Base-by-base conservation (phyloP, 2,329 filamentous ascomycete genomes). In the Fusarium concolor region DNA sequence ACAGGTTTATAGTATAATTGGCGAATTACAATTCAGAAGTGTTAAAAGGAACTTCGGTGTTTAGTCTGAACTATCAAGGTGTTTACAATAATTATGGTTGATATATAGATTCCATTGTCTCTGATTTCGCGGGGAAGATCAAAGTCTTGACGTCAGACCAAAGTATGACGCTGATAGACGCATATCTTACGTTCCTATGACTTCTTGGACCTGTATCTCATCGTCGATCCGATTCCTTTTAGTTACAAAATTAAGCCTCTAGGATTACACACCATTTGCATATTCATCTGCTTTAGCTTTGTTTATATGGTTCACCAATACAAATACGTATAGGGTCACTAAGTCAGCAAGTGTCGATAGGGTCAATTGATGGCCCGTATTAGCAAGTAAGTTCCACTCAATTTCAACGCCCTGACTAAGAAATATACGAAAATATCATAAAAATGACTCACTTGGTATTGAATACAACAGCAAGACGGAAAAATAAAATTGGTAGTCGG, bases 131-230 rank as follows among this genome's bases (percentile, higher is more conserved):
- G 57, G 8, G 9, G 3, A 38, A 6, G 12, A 29, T 5, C 8
- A 42, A 7, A 29, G 49, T 52, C 17, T 12, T 67, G 65, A 67
- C 64, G 63, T 64, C 57, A 67, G 58, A n/a, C 6, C 5, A 5
- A n/a, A 8, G 5, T 58, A 39, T 51, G 47, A 55, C 42, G 49
- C 18, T 35, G 18, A 22, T 31, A 18, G 2, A 55, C 58, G 52
- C 55, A 46, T 33, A 12, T 20, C 39, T 67, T 55, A 42, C 44
- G 37, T 22, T 18, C 3, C n/a, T 22, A 8, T 18, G n/a, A 20
- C 8, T 10, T 4, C 3, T 17, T 17, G 15, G n/a, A 9, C 10
- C 31, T 33, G 4, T 7, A 10, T 33, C 5, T 9, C 11, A 29
- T 31, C 29, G 10, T 31, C 12, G 10, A 31, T 14, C 3, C 22